Conservation (phyloP, 208 protist genomes). For the Trypanosomatidae sp. region DNA sequence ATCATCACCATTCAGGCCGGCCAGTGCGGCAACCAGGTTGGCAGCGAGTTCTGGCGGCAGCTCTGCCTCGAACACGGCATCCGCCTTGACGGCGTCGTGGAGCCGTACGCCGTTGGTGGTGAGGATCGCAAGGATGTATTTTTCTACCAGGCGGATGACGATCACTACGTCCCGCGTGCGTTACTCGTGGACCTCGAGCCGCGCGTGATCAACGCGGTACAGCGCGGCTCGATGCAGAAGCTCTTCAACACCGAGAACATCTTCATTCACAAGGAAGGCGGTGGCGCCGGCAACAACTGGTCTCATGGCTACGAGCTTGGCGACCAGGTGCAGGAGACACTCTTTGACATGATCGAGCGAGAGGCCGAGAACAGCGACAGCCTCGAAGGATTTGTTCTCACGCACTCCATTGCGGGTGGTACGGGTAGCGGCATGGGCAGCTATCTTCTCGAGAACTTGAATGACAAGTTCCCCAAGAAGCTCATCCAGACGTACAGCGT, state of each 20-base stretch:
- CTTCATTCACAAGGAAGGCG: slow-evolving; percentile 94
- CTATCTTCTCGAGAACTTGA: slow-evolving; percentile 98
- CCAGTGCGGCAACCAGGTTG: slow-evolving; percentile 98
- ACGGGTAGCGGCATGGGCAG: slow-evolving; percentile 99
- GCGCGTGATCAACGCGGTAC: slow-evolving; percentile 96
- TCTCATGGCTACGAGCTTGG: slow-evolving; percentile 95
- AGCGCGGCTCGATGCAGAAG: slow-evolving; percentile 89
- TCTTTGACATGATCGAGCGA: slow-evolving; percentile 99
- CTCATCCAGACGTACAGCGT: slow-evolving; percentile 99
- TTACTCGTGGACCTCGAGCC: slow-evolving; percentile 99
- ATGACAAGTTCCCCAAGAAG: slow-evolving; percentile 98
- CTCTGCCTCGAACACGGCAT: slow-evolving; percentile 99
- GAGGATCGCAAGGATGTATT: slow-evolving; percentile 99
- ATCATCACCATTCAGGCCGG: slow-evolving; percentile 99
- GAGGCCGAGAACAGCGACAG: slow-evolving; percentile 99
- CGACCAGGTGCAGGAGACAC: slow-evolving; percentile 91
- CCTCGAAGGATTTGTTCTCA: slow-evolving; percentile 98
- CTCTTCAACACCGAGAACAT: slow-evolving; percentile 99
- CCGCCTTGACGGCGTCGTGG: slow-evolving; percentile 91
- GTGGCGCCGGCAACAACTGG: slow-evolving; percentile 99
- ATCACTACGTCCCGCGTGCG: slow-evolving; percentile 99
- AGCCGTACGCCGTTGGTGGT: slow-evolving; percentile 93
- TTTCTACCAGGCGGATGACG: slow-evolving; percentile 99
- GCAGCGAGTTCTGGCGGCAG: slow-evolving; percentile 99
- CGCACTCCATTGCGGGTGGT: slow-evolving; percentile 99